Base-by-base conservation (phyloP, 1,139 yeast genomes). In the Ogataea hybrid region DNA sequence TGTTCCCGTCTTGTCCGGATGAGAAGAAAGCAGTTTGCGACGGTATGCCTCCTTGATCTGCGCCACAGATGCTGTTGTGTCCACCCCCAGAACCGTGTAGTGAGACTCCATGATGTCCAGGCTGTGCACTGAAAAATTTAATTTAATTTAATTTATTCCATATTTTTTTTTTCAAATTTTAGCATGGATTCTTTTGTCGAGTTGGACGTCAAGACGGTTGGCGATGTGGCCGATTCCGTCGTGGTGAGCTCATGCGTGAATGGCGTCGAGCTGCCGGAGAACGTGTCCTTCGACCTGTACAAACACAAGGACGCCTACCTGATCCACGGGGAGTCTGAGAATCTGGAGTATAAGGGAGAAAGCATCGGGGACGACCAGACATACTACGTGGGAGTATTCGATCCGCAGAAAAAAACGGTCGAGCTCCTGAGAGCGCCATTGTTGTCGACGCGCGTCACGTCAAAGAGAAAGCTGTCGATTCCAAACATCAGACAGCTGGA, bases 271-370 rank as follows among this genome's bases (percentile, higher is more conserved):
- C 75, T 83, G 10, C 83, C 94, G 27, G 62, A 66, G 11, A 70
- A 74, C 15, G 77, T 86, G 6, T 63, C 67, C 30, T 85, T 90
- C 56, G 79, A 82, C 30, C 67, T 87, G 30, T 86, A 76, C 63
- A 71, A 75, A 57, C 75, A 76, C 56, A 77, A 78, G 55, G 43
- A 45, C 12, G 17, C 44, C 17, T 66, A 63, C 42, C 63, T 84
- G 25, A 57, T 87, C 37, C 96, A 87, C 59, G 97, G 96, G 30
- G 95, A 89, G 62, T 79, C 76, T 50, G 79, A 75, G 2, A 73
- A 76, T 25, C 69, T 90, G 46, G 90, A 81, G 52, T 90, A 86
- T 60, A 79, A 80, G 46, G 96, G 95, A 6, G 61, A 64, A 18
- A 71, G 74, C 10, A 41, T 56, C 10, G 56, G 61, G 6, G 64